Percentiles rank a stretch among this genome's conserved stretches.
These are phyloP conservation scores for Syzygium malaccense DNA, from an alignment of 441 rosid species.

Conservation along the genomic window DNA sequence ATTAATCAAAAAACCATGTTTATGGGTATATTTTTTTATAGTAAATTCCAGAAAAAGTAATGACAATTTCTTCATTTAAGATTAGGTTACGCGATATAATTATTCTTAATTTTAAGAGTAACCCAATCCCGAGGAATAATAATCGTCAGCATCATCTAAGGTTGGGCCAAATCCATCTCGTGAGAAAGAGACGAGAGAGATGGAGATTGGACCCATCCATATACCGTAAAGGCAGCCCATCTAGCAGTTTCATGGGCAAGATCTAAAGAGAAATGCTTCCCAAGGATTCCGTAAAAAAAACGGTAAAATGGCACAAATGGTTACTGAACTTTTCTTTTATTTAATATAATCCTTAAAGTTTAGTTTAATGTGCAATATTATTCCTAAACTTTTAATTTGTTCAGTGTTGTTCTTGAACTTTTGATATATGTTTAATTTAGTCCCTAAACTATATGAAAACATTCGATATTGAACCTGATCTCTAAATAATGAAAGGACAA, in stretches of 20 bases:
- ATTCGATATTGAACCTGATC: too few species aligned
- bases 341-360: too few species aligned
- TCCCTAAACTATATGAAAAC: too few species aligned
- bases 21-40: too few species aligned
- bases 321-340: too few species aligned
- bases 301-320: not conserved
- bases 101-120: not conserved
- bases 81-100: not conserved
- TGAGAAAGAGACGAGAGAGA: not conserved
- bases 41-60: not conserved
- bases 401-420: too few species aligned
- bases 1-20: not conserved
- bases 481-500: too few species aligned
- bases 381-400: too few species aligned
- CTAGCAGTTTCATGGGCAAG: not conserved
- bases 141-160: not conserved
- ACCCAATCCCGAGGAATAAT: not conserved
- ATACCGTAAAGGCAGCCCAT: not conserved
- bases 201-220: not conserved
- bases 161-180: not conserved
- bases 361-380: fast-evolving
- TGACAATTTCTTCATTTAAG: not conserved
- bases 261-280: not conserved
- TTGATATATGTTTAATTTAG: too few species aligned
- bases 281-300: not conserved